Evolutionary conservation across 192 early-diverging fungal genomes (phyloP).

Genomic region (Mortierella antarctica): DNA sequence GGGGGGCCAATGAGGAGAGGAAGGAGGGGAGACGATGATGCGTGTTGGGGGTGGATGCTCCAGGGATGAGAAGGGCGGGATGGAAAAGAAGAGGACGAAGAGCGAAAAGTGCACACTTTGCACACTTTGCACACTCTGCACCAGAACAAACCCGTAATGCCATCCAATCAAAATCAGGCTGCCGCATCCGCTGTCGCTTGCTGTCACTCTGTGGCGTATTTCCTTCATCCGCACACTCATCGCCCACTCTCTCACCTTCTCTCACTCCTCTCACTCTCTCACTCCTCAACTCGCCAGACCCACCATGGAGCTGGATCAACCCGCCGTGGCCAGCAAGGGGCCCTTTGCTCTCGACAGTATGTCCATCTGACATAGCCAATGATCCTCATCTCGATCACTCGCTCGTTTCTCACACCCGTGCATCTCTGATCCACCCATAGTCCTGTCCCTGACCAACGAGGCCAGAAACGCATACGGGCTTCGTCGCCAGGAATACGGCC

Average conservation of each 20-base stretch:
- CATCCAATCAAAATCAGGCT: too few species aligned
- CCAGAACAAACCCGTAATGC: too few species aligned
- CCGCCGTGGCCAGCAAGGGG: neutral
- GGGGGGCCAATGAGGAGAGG: neutral
- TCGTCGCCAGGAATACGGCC: constrained; percentile 82
- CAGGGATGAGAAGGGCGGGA: neutral
- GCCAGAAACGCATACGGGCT: constrained; percentile 80
- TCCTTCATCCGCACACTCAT: too few species aligned
- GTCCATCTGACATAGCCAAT: neutral
- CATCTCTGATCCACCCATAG: constrained; percentile 27
- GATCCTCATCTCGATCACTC: neutral
- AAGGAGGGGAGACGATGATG: neutral
- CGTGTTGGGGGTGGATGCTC: neutral
- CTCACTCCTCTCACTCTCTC: neutral
- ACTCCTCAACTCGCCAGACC: neutral
- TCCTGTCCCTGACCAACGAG: constrained; percentile 66
- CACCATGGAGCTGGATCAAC: constrained; percentile 27
- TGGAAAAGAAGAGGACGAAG: too few species aligned
- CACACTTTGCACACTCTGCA: too few species aligned
- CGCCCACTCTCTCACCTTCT: neutral
- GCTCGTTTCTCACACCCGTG: neutral
- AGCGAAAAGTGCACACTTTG: too few species aligned
- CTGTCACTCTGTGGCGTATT: too few species aligned
- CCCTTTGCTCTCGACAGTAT: constrained; percentile 34
- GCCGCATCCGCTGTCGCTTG: too few species aligned